phyloP scores from a whole-genome alignment of 1,139 yeast species.

The Insectozyma bohioensis region DNA sequence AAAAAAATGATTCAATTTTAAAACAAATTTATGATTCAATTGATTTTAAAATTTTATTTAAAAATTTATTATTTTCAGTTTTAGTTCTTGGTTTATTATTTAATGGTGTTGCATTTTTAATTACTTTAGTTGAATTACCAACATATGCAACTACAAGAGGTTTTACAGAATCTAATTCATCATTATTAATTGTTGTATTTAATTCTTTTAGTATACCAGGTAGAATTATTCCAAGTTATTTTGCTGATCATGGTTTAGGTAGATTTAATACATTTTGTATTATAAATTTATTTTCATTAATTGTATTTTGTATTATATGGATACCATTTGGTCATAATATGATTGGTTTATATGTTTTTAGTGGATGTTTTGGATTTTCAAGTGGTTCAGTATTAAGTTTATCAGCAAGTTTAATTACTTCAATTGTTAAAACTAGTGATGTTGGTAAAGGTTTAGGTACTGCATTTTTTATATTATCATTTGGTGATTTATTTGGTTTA shows the following conservation, averaged over 20 bases:
- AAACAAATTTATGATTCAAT: slow-evolving; percentile 23
- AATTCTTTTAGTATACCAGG: slow-evolving; percentile 32
- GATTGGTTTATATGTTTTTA: slow-evolving; percentile 28
- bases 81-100: slow-evolving; percentile 30
- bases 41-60: slow-evolving; percentile 25
- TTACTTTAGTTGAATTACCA: slow-evolving; percentile 26
- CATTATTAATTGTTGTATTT: slow-evolving; percentile 26
- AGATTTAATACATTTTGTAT: slow-evolving; percentile 28
- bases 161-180: slow-evolving; percentile 20
- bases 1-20: slow-evolving; percentile 9
- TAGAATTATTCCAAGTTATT: slow-evolving; percentile 26
- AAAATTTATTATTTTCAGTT: slow-evolving; percentile 24
- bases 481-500: slow-evolving; percentile 34
- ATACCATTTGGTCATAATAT: slow-evolving; percentile 26
- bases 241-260: slow-evolving; percentile 31
- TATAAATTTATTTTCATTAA: slow-evolving; percentile 19
- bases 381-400: slow-evolving; percentile 33
- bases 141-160: slow-evolving; percentile 32
- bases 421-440: slow-evolving; percentile 27
- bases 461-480: slow-evolving; percentile 32
- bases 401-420: slow-evolving; percentile 32
- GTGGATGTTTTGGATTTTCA: slow-evolving; percentile 29
- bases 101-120: slow-evolving; percentile 30
- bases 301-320: slow-evolving; percentile 28
- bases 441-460: slow-evolving; percentile 34